Evolutionary conservation across 257 asterid genomes (phyloP), one percentile per base, ranked within the genome.

Genomic region (Solanum chilense): DNA sequence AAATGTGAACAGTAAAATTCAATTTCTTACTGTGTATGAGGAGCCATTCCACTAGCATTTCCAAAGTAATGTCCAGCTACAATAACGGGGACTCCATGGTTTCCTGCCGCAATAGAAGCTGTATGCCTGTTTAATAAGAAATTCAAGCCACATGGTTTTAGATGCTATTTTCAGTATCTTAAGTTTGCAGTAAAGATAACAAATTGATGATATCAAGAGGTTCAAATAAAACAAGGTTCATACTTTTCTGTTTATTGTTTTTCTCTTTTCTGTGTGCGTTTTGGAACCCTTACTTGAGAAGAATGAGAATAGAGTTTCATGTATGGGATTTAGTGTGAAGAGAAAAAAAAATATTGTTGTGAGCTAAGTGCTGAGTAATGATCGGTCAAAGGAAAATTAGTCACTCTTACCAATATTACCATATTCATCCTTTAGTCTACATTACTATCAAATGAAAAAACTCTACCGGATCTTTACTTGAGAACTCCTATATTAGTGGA

Each of bases 41-140:
- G 99, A 90, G 99, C 99, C 99, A 97, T 97, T 85, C 99, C 99
- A 90, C 99, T 97, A 83, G 99, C 99, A 93, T 96, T 96, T 86
- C 99, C 99, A 88, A 97, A 97, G 77, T 88, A 69, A 91, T 97
- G 96, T 23, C 95, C 99, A 88, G 99, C 94, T 83, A 96, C 99
- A 85, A 94, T 93, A 83, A 97, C 99, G 62, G 92, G 90, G 90
- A 97, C 88, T 84, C 99, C 99, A 86, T 97, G 99, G 90, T 97
- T 96, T 86, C 99, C 99, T 58, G 99, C 96, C 66, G 99, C 98
- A 86, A 90, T 94, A 14, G 99, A 92, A 87, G 99, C 98, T 31
- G 99, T 97, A 90, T 97, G 99, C 94, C 99, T 97, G 95, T 47
- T 45, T 49, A 80, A 45, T 27, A 47, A 80, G 66, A 78, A 78